Conservation (phyloP, 2,329 filamentous ascomycete genomes). For the Colletotrichum shisoi region DNA sequence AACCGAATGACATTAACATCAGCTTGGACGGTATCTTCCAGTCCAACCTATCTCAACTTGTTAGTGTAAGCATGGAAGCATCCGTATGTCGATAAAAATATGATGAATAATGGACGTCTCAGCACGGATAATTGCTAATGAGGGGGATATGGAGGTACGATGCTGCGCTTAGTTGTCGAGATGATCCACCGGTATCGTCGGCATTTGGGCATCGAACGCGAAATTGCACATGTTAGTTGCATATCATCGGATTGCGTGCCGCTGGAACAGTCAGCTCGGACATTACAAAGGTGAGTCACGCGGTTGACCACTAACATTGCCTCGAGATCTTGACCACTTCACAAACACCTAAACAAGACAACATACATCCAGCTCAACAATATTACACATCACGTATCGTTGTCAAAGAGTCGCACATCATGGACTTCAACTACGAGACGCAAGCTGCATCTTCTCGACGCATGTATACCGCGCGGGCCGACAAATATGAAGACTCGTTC, state of each 20-base stretch:
- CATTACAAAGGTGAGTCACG: background rate
- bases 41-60: background rate
- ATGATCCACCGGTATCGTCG: background rate
- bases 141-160: too few species aligned
- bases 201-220: background rate
- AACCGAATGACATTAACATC: too few species aligned
- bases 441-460: constrained; percentile 43
- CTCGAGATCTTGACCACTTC: background rate
- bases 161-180: background rate
- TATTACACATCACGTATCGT: background rate
- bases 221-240: background rate
- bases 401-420: background rate
- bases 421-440: constrained; percentile 39
- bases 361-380: background rate
- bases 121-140: background rate
- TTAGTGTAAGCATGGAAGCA: too few species aligned
- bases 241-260: constrained; percentile 12
- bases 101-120: background rate
- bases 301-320: background rate
- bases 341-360: background rate
- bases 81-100: too few species aligned
- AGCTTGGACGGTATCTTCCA: too few species aligned
- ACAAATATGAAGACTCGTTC: constrained; percentile 48
- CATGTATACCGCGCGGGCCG: constrained; percentile 47
- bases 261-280: constrained; percentile 2